A percentile compares a stretch with the other conserved stretches of the same genome.
These are phyloP conservation scores for Aechmea fasciata DNA, from an alignment of 176 grass and related monocot species.

Conservation along the genomic window DNA sequence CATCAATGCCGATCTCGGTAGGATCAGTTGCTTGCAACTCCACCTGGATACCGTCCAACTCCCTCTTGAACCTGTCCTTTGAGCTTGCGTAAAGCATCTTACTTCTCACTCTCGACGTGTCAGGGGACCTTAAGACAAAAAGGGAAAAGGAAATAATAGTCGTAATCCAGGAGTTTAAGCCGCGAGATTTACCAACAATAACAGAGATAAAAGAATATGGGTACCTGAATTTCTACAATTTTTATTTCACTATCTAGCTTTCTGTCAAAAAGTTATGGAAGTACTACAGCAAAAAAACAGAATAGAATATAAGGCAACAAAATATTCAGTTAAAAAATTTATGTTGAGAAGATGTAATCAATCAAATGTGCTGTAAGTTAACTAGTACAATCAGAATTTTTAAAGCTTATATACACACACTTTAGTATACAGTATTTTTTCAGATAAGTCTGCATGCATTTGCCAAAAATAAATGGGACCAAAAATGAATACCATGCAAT, in stretches of 20 bases:
- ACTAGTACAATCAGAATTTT: no score
- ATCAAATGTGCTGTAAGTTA: no score
- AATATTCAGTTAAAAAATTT: conserved; percentile 3
- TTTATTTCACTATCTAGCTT: no score
- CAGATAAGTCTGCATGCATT: neutral
- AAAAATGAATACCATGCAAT: conserved; percentile 29
- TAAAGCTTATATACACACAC: no score
- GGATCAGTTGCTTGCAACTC: conserved; percentile 31
- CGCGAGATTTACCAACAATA: neutral
- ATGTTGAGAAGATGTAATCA: neutral
- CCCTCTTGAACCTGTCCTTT: conserved; percentile 35
- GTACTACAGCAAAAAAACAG: no score
- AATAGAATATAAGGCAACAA: no score
- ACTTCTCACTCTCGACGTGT: conserved; percentile 23
- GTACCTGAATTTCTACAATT: no score
- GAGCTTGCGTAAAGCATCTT: conserved; percentile 34
- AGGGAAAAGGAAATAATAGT: neutral
- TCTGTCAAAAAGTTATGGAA: no score
- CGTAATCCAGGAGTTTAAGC: neutral
- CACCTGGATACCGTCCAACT: conserved; percentile 30
- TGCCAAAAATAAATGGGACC: neutral
- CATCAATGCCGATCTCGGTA: conserved; percentile 28
- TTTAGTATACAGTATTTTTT: neutral
- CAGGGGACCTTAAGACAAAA: conserved; percentile 22
- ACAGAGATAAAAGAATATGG: no score